Evolutionary conservation across 2,329 filamentous ascomycete species (phyloP), one percentile per base, ranked within the genome.

Genomic region (Fusarium sp.): DNA sequence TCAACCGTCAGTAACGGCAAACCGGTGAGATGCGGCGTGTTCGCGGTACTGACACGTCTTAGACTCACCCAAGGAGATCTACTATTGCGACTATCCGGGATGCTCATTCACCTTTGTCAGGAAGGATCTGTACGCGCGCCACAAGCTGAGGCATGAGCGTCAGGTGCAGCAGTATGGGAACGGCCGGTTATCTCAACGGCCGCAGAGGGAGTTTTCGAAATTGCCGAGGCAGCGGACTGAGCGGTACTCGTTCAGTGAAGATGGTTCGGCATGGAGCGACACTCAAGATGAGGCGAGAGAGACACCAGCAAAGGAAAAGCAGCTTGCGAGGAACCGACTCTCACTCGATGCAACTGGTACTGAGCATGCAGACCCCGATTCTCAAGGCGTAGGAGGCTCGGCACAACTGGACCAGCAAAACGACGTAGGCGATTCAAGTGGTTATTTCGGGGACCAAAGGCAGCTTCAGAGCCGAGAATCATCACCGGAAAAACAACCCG

Each of bases 61-160:
- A 76, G 74, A 76, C 56, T 76, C 74, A 36, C 74, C 74, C 37
- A 76, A 76, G 60, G 74, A 76, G 59, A 76, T 76, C n/a, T 76
- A 76, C 53, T 74, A 76, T 30, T 76, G 74, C 36, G 72, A 76
- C 39, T 76, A 76, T 30, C 73, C 74, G 18, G 74, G 75, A 12
- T 76, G 74, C 55, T 76, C 74, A 27, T 76, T 76, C 40, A 75
- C 74, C 15, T 76, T 76, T 53, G 74, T 76, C 31, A 73, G 74
- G 27, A 76, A 76, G 55, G 74, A 76, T 56, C 72, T 76, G 13
- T 76, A 72, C 39, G 74, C 74, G 6, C 74, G 74, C 15, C 74
- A 76, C 52, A 76, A 76, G 50, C 16, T 76, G 47, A 73, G 74
- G 44, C 74, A 76, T 43, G 74, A 76, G 27, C 70, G 74, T 5